Base-by-base conservation (phyloP, 441 rosid genomes). In the Adansonia madagascariensis region DNA sequence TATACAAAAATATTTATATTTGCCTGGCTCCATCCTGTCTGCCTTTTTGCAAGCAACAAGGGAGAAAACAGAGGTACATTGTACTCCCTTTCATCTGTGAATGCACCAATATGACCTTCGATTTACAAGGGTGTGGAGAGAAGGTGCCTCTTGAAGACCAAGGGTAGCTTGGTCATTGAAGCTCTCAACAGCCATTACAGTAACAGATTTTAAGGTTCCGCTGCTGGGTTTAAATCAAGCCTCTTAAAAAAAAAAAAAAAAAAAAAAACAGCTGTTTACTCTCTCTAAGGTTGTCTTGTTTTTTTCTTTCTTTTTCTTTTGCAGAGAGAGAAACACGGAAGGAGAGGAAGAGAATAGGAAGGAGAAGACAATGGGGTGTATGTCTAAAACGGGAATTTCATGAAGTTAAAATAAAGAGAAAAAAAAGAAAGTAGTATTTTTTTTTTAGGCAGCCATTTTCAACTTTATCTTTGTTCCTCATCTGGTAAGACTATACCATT, bases 1-100 rank as follows among this genome's bases (percentile, higher is more conserved):
- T 75, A 44, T 65, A 62, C 27, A 43, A 17, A 71, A 71, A 53
- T 35, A 71, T 53, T 50, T 66, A 20, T 77, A 55, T 73, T 82
- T 90, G 93, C 91, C 93, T 90, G 93, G 93, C 91, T 90, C 88
- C 88, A 85, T 85, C 89, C 91, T 90, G 93, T 90, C 87, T 90
- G 90, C 93, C 93, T 79, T 81, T 75, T 80, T 75, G 74, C 80
- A 80, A 83, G 55, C 75, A 83, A 61, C 35, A 69, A 65, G 82
- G 68, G 79, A 77, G 46, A 64, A 66, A 74, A 59, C 78, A 79
- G 75, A 76, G 76, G 74, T 80, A 79, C 87, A 82, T 85, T 80
- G 82, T 59, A 41, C 72, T 57, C 79, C 57, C 77, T 65, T 80
- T 50, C 82, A 77, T 75, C 80, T 53, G 75, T 67, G 83, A 89